Evolutionary conservation across 2,329 filamentous ascomycete species (phyloP).

Genomic region (Ophiostoma piceae): DNA sequence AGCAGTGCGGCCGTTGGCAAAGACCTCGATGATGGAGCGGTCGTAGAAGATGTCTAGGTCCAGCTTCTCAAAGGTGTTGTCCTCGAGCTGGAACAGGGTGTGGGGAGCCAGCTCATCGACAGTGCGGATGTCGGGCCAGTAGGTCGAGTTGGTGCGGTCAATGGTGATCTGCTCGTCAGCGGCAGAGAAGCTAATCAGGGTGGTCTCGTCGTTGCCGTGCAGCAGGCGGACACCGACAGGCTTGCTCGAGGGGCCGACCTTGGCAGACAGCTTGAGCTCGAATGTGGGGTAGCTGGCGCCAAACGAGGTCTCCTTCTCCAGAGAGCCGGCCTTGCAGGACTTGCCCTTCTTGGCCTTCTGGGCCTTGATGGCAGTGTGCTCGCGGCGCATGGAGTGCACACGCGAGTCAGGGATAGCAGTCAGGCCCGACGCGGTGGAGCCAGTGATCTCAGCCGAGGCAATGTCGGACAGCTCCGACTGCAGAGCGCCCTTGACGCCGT

Average conservation of each 20-base stretch:
- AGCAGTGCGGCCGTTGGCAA: constrained; percentile 41
- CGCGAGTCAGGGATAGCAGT: constrained; percentile 6
- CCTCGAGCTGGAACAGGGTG: constrained; percentile 41
- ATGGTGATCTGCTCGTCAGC: constrained; percentile 39
- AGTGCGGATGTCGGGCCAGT: constrained; percentile 36
- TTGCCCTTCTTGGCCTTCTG: not conserved
- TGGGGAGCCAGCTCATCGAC: constrained; percentile 38
- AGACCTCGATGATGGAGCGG: constrained; percentile 41
- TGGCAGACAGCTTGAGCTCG: constrained; percentile 2
- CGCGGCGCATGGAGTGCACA: constrained; percentile 5
- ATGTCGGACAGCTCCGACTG: constrained; percentile 37
- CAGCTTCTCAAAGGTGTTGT: constrained; percentile 34
- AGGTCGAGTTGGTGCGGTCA: constrained; percentile 35
- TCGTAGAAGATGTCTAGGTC: constrained; percentile 41
- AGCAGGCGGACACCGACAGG: constrained; percentile 12
- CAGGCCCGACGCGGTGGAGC: constrained; percentile 25
- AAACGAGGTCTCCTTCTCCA: not conserved
- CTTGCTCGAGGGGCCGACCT: not conserved
- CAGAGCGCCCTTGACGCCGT: constrained; percentile 37
- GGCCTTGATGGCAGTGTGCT: not conserved
- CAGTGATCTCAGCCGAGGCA: constrained; percentile 36
- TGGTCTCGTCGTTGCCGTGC: constrained; percentile 27
- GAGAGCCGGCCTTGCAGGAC: not conserved
- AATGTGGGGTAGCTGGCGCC: not conserved
- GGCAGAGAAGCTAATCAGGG: constrained; percentile 38